Conservation (phyloP, 306 rosid species). For the Mimosa pudica region DNA sequence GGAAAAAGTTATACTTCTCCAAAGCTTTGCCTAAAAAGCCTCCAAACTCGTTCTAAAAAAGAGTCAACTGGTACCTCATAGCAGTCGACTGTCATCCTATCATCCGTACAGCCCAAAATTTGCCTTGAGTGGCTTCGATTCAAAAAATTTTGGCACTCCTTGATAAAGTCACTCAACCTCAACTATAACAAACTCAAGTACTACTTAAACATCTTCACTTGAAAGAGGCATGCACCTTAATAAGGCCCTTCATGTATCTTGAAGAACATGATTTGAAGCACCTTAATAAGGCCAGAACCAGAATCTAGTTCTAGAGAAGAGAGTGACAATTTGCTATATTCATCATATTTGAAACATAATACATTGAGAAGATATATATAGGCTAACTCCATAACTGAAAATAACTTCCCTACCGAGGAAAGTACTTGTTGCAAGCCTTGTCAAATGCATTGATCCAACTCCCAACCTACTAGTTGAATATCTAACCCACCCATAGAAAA, state of each 20-base stretch:
- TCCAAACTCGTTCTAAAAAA: not conserved
- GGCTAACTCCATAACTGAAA: too few species aligned
- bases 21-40: not conserved
- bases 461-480: not conserved
- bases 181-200: not conserved
- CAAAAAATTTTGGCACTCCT: not conserved
- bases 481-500: not conserved
- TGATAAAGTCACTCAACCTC: not conserved
- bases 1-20: not conserved
- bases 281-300: too few species aligned
- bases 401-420: not conserved
- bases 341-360: too few species aligned
- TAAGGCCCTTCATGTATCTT: not conserved
- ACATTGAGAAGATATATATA: too few species aligned
- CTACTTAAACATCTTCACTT: not conserved
- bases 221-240: not conserved
- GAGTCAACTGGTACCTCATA: not conserved
- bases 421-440: not conserved
- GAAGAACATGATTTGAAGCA: not conserved
- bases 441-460: not conserved
- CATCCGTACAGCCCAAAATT: not conserved
- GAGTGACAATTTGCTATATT: too few species aligned
- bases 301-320: too few species aligned
- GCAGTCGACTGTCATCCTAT: not conserved
- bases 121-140: not conserved